Evolutionary conservation across 2,329 filamentous ascomycete species (phyloP), one percentile per base, ranked within the genome.

Genomic region (Phaeoacremonium minimum): DNA sequence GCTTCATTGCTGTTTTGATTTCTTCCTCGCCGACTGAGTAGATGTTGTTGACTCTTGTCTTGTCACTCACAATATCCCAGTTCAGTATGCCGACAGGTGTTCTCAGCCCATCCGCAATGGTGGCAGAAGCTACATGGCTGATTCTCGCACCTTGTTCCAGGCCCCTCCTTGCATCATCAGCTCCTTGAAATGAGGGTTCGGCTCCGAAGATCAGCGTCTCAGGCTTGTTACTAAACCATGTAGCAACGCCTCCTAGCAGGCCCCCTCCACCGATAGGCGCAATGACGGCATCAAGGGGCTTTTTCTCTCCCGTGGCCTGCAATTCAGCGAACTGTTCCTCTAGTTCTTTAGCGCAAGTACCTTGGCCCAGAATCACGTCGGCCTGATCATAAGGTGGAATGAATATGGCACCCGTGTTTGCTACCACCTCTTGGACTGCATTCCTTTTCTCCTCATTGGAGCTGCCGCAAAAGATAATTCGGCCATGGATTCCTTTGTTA

Each of bases 201-300:
- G 80, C 77, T 7, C 79, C 80, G 51, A 82, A 84, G 2, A 84
- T 77, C 7, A 56, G 55, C n/a, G n/a, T n/a, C n/a, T n/a, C n/a
- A n/a, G n/a, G n/a, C 11, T 56, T 12, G 74, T 75, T 1, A 67
- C 62, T 3, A 72, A 77, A 26, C 68, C 65, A 3, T 65, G 55
- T 74, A 15, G 79, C 78, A 12, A 77, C 71, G 6, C 80, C 80
- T 2, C 67, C 66, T 3, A 83, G 69, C 56, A 84, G 65, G 3
- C 80, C 80, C 2, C 80, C 80, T 11, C 80, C 80, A 5, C 80
- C 80, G 38, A 78, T 65, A 0, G 80, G 78, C 5, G 77, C 72
- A 18, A 84, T 73, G 3, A 83, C 37, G 30, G 20, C 20, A 26
- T 26, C n/a, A n/a, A 26, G 20, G n/a, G n/a, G n/a, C n/a, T n/a